These are phyloP conservation scores for Solanum aculeatissimum DNA, from an alignment of 305 asterid genomes.

Conservation along the genomic window DNA sequence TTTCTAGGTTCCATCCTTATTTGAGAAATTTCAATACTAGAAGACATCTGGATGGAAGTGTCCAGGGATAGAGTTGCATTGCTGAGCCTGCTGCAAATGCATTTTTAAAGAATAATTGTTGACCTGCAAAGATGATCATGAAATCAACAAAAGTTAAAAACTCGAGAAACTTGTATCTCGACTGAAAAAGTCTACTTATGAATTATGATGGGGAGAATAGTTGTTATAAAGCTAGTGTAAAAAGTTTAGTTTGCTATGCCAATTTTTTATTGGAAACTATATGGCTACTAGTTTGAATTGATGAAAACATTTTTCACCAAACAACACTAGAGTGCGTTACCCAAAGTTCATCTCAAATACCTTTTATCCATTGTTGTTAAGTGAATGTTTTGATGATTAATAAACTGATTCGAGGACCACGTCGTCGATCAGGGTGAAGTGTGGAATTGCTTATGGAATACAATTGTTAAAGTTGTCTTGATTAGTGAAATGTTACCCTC, in stretches of 20 bases:
- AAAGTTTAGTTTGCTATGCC: neutral
- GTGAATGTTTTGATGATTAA: too few species aligned
- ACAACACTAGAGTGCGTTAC: neutral
- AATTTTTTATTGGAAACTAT: neutral
- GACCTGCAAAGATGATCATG: slow-evolving; percentile 33
- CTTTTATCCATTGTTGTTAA: neutral
- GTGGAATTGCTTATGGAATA: too few species aligned
- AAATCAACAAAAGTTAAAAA: neutral
- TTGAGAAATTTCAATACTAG: slow-evolving; percentile 10
- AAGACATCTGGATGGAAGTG: slow-evolving; percentile 65
- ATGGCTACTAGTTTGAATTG: neutral
- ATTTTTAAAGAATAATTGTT: slow-evolving; percentile 65
- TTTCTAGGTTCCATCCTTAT: neutral
- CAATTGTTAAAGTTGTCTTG: too few species aligned
- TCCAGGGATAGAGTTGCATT: slow-evolving; percentile 44
- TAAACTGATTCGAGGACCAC: too few species aligned
- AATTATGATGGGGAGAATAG: neutral
- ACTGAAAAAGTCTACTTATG: neutral
- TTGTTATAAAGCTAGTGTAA: neutral
- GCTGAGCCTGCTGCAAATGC: slow-evolving; percentile 70
- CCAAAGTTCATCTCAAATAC: neutral
- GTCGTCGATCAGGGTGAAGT: too few species aligned
- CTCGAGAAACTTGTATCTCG: neutral
- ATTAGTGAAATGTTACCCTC: too few species aligned
- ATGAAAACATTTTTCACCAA: neutral